Evolutionary conservation across 106 monocot species (phyloP), one percentile per base, ranked within the genome.

Genomic region (Triglochin maritima): DNA sequence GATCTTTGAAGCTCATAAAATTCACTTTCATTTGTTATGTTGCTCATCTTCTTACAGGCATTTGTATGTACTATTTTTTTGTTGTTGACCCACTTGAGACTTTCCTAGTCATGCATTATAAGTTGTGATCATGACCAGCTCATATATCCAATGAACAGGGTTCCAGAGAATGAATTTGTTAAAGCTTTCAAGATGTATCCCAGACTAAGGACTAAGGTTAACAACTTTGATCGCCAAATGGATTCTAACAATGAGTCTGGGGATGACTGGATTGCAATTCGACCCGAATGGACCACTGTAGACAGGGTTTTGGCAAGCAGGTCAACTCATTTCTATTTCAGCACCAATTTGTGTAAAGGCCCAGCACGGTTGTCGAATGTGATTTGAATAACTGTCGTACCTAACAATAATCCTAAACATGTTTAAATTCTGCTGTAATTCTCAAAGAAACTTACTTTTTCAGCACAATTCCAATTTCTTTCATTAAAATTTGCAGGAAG

Each of bases 271-370:
- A 75, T 84, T 82, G 82, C 88, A 50, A 79, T 98, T 77, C 81
- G 92, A 63, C 92, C 88, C 63, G 98, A 98, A 73, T 98, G 98
- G 98, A 98, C 91, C n/a, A 82, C 88, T 47, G 88, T 89, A 60
- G 98, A 98, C 76, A 86, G 92, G 78, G 82, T 98, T 63, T 51
- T 98, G 47, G 74, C 92, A 49, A 86, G 71, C 83, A 92, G 98
- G 98, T 98, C 4, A 9, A 13, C 29, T 29, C 29, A 29, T 29
- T 29, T 29, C 29, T 29, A 0, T 60, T n/a, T 29, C 29, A 29
- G 29, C 29, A 29, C 29, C 29, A 29, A 29, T 29, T 29, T 29
- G 29, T 29, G 29, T 29, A 29, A 29, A 29, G 1, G 29, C 1
- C 29, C 29, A 29, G 29, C 29, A 29, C 29, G 29, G 1, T 1